Evolutionary conservation across 768 basidiomycete species (phyloP), one percentile per base, ranked within the genome.

Genomic region (Cystofilobasidium macerans): DNA sequence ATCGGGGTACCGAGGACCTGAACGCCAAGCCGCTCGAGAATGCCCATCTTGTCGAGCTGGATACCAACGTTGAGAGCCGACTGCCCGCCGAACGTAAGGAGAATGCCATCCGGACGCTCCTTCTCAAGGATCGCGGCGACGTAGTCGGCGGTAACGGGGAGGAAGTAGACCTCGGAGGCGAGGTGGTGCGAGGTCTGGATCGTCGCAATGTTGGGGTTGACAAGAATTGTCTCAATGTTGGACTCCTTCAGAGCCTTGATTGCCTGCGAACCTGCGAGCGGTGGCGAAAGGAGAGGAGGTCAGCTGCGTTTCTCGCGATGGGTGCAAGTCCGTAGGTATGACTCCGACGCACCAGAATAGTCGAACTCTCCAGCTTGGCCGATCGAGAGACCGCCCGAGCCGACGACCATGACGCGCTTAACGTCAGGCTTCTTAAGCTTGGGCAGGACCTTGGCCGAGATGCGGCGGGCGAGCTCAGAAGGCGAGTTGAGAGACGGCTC

Each of bases 321-420:
- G n/a, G n/a, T n/a, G n/a, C n/a, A n/a, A n/a, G n/a, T n/a, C n/a
- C n/a, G n/a, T n/a, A 45, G 24, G n/a, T 13, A 30, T 56, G 20
- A 48, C 20, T 11, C 7, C 26, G 47, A 69, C 77, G 69, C 47
- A 78, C 78, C 95, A 24, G 94, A 97, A 76, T 99, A 99, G 76
- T 99, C 95, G 77, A 99, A 99, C 78, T 99, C 95, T 76, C 95
- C 95, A 6, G 95, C 95, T 77, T 99, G 95, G 33, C 95, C 95
- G 65, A 99, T 99, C 72, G 85, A 87, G 54, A 99, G 84, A 62
- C 95, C 95, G 71, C 95, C 95, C 71, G 86, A 88, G 66, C 95
- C 95, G 28, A 99, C 91, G 68, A 98, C 90, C 71, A 97, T 83
- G 60, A 98, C 95, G 73, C 91, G 92, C 76, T 87, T 84, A 60